These are phyloP conservation scores for Plasmopara viticola DNA, from an alignment of 352 stramenopile species.

Conservation along the genomic window DNA sequence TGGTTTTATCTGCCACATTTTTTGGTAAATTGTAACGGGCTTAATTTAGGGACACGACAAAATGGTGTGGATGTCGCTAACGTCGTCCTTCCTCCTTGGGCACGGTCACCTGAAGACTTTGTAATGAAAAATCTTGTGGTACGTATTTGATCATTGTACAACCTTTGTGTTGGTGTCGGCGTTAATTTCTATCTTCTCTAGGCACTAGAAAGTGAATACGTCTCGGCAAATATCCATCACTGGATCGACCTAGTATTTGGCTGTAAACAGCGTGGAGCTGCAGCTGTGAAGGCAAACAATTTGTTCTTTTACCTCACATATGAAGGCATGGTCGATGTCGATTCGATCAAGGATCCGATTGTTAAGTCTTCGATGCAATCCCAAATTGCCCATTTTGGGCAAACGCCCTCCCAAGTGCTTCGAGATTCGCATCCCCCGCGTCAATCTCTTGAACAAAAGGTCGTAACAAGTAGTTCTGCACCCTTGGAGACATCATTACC, in stretches of 20 bases:
- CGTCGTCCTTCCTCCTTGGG: constrained; percentile 92
- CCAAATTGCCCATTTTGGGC: constrained; percentile 98
- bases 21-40: constrained; percentile 79
- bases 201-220: constrained; percentile 83
- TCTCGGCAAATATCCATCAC: constrained; percentile 78
- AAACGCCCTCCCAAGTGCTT: constrained; percentile 96
- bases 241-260: constrained; percentile 87
- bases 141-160: constrained; percentile 9
- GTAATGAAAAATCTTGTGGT: constrained; percentile 82
- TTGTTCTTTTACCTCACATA: constrained; percentile 99
- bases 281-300: constrained; percentile 92
- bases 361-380: constrained; percentile 91
- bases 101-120: constrained; percentile 72
- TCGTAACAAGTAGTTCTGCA: too few relatives aligned
- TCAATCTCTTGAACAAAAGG: constrained; percentile 6
- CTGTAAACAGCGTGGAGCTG: constrained; percentile 58
- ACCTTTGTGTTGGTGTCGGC: neutral
- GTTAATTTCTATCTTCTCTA: constrained; percentile 10
- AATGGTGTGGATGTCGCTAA: constrained; percentile 85
- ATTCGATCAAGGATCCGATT: constrained; percentile 91
- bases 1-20: constrained; percentile 92
- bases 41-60: constrained; percentile 79
- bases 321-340: constrained; percentile 96
- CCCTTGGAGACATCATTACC: neutral
- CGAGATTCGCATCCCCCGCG: constrained; percentile 73